Conservation (phyloP, 768 basidiomycete species). For the Naganishia antarctica region DNA sequence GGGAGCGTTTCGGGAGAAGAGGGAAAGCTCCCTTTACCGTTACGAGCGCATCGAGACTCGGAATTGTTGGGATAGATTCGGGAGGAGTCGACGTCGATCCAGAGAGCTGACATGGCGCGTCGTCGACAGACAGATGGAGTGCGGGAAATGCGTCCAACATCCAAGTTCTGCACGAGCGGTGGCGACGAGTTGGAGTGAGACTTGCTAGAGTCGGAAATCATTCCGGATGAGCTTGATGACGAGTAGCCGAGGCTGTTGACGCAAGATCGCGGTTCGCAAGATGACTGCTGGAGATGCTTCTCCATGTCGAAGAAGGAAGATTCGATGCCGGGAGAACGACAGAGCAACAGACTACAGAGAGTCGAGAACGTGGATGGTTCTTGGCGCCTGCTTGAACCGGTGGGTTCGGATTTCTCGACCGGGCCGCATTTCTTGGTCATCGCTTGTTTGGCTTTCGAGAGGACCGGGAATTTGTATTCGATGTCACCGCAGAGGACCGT, state of each 20-base stretch:
- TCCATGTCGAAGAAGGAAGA: background rate
- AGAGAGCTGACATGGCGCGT: background rate
- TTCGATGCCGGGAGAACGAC: background rate
- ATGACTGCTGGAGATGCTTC: background rate
- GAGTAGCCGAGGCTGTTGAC: background rate
- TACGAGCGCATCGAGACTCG: background rate
- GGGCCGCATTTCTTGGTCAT: background rate
- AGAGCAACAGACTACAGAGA: background rate
- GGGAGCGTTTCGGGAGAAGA: background rate
- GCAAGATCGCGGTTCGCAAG: background rate
- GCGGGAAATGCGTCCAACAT: background rate
- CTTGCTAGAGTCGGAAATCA: background rate
- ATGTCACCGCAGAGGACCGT: conserved; percentile 11
- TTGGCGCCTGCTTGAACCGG: background rate
- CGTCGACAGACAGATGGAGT: conserved; percentile 2
- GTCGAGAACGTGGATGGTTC: background rate
- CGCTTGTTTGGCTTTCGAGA: background rate
- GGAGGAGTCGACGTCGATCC: background rate
- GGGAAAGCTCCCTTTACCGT: background rate
- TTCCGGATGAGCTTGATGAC: background rate
- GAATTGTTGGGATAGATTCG: background rate
- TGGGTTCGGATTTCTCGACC: background rate
- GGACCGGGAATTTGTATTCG: background rate
- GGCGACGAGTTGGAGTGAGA: background rate
- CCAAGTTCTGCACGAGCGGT: background rate